These are phyloP conservation scores for Dryas drummondii DNA, from an alignment of 306 rosid species.

Conservation along the genomic window DNA sequence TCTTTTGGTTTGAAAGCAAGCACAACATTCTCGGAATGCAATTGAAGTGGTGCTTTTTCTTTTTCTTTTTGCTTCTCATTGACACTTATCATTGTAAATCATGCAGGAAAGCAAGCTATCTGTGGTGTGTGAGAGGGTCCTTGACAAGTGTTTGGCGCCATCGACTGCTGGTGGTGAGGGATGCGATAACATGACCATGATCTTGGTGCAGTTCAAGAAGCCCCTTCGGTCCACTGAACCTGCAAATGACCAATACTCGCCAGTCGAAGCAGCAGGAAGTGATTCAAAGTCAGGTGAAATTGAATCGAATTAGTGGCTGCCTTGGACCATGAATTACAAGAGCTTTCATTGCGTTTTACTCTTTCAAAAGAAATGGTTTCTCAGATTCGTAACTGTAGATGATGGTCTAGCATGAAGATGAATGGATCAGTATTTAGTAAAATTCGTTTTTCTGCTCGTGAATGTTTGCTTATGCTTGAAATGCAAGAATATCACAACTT, in stretches of 20 bases:
- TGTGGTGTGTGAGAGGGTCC: conserved; percentile 73
- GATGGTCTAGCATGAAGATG: conserved; percentile 22
- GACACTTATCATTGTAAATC: conserved; percentile 13
- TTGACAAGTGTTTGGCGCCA: conserved; percentile 90
- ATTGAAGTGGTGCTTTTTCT: too few relatives aligned
- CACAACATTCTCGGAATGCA: neutral
- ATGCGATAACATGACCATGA: conserved; percentile 98
- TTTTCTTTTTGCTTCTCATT: neutral
- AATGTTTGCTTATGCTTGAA: conserved; percentile 17
- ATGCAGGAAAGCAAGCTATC: conserved; percentile 79
- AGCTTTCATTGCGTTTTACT: neutral
- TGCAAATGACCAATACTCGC: conserved; percentile 43
- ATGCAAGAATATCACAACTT: conserved; percentile 3
- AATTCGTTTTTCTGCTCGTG: conserved; percentile 6
- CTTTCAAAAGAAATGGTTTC: conserved; percentile 19
- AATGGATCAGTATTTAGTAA: conserved; percentile 4
- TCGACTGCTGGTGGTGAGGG: conserved; percentile 82
- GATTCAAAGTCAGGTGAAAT: conserved; percentile 36
- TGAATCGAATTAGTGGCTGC: conserved; percentile 28
- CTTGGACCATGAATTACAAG: neutral
- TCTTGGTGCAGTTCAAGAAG: conserved; percentile 84
- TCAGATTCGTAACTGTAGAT: conserved; percentile 30
- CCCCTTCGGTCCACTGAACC: conserved; percentile 39
- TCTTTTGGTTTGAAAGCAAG: neutral
- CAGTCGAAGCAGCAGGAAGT: conserved; percentile 25